Percentiles rank a stretch among this genome's conserved stretches.
These are phyloP conservation scores for Fusarium scirpi DNA, from an alignment of 2,329 filamentous ascomycete genomes.

Conservation along the genomic window DNA sequence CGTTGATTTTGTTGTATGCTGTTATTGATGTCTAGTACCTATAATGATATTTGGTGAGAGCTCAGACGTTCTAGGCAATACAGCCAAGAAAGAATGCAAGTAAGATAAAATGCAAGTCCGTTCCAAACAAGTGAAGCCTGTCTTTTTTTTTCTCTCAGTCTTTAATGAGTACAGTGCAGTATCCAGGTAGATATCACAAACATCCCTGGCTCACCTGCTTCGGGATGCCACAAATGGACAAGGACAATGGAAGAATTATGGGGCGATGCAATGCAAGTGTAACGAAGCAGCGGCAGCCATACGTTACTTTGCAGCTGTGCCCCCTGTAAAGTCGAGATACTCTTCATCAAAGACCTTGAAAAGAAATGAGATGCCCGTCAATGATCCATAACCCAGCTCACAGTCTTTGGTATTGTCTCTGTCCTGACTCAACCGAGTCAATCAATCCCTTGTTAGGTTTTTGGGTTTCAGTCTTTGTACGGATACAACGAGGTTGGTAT, in stretches of 20 bases:
- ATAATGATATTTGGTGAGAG: no score
- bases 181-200: background rate
- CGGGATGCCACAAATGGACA: conserved; percentile 39
- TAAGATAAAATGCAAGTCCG: conserved; percentile 12
- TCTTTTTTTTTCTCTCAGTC: background rate
- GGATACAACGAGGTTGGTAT: background rate
- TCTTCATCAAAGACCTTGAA: conserved; percentile 13
- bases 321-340: conserved; percentile 23
- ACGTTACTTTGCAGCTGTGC: conserved; percentile 36
- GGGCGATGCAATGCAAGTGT: conserved; percentile 31
- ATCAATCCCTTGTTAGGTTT: conserved; percentile 6
- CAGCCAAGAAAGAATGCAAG: background rate
- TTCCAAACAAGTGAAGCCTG: conserved; percentile 24
- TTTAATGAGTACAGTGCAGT: background rate
- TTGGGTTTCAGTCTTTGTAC: background rate
- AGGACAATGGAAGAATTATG: conserved; percentile 19
- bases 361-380: background rate
- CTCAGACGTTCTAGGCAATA: background rate
- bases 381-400: no score
- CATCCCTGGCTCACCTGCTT: conserved; percentile 22
- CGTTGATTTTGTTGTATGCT: background rate
- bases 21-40: no score
- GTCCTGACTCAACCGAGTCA: conserved; percentile 7
- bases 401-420: background rate
- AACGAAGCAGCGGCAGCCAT: conserved; percentile 34